Evolutionary conservation across 352 stramenopile species (phyloP).

Genomic region (Phytophthora citricola): DNA sequence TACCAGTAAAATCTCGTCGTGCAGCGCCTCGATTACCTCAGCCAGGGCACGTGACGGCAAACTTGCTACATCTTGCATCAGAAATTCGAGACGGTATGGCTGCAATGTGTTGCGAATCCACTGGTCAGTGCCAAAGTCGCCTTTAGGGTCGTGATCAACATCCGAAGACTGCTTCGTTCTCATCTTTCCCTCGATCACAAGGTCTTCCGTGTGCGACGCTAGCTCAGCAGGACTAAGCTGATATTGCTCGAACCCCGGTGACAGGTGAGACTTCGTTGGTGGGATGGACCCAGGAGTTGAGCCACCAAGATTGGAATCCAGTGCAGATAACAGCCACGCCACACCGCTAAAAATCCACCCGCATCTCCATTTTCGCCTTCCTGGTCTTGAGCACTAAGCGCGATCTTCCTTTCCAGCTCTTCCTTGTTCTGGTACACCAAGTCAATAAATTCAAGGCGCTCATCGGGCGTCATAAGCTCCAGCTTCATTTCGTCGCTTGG

Average conservation of each 20-base stretch:
- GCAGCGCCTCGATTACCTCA: constrained; percentile 61
- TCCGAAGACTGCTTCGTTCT: constrained; percentile 19
- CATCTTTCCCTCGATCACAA: constrained; percentile 46
- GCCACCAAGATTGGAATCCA: constrained; percentile 56
- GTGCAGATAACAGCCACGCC: constrained; percentile 72
- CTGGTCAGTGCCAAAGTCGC: constrained; percentile 52
- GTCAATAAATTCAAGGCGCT: constrained; percentile 63
- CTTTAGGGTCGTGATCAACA: constrained; percentile 19
- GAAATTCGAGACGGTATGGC: constrained; percentile 69
- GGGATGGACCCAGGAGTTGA: constrained; percentile 18
- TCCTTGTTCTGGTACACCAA: constrained; percentile 69
- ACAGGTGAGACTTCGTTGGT: constrained; percentile 28
- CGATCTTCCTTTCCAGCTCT: constrained; percentile 55
- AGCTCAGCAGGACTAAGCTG: constrained; percentile 49
- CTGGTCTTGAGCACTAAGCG: constrained; percentile 42
- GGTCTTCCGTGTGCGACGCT: constrained; percentile 55
- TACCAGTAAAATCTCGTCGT: constrained; percentile 56
- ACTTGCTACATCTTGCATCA: constrained; percentile 65
- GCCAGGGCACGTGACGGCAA: constrained; percentile 51
- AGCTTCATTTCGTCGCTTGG: constrained; percentile 33
- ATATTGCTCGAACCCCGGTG: constrained; percentile 39
- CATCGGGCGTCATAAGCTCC: constrained; percentile 55
- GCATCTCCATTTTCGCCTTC: constrained; percentile 24
- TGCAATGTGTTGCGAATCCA: constrained; percentile 74
- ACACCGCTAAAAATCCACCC: constrained; percentile 73